Evolutionary conservation across 371 early-diverging fungal species (phyloP).

Genomic region (Umbelopsis sp.): DNA sequence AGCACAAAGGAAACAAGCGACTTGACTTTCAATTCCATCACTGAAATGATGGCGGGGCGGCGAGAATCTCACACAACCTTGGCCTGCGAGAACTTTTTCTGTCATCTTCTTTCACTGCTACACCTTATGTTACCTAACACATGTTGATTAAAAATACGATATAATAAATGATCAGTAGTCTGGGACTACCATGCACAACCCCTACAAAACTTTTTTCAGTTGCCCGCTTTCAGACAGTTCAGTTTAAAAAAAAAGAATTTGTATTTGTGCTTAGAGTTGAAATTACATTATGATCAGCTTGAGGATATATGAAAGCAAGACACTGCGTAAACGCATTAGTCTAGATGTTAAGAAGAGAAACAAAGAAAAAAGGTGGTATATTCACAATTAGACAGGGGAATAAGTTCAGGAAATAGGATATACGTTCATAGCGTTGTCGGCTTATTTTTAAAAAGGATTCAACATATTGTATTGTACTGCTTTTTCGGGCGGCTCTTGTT

Average conservation of each 20-base stretch:
- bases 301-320: background rate
- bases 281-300: slow-evolving; percentile 6
- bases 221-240: too few relatives aligned
- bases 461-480: background rate
- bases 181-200: too few relatives aligned
- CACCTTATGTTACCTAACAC: too few relatives aligned
- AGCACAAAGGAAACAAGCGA: background rate
- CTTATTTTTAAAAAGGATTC: background rate
- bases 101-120: too few relatives aligned
- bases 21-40: background rate
- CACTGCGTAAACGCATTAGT: slow-evolving; percentile 6
- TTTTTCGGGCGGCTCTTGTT: background rate
- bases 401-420: background rate
- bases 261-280: slow-evolving; percentile 1
- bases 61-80: too few relatives aligned
- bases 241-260: background rate
- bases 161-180: too few relatives aligned
- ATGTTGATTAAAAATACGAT: too few relatives aligned
- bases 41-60: background rate
- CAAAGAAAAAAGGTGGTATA: background rate
- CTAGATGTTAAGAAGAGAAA: background rate
- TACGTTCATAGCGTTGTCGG: slow-evolving; percentile 5
- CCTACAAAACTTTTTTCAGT: too few relatives aligned
- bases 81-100: too few relatives aligned
- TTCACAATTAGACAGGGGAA: background rate